phyloP scores from a whole-genome alignment of 2,329 filamentous ascomycete species.

The Exophiala bonariae region DNA sequence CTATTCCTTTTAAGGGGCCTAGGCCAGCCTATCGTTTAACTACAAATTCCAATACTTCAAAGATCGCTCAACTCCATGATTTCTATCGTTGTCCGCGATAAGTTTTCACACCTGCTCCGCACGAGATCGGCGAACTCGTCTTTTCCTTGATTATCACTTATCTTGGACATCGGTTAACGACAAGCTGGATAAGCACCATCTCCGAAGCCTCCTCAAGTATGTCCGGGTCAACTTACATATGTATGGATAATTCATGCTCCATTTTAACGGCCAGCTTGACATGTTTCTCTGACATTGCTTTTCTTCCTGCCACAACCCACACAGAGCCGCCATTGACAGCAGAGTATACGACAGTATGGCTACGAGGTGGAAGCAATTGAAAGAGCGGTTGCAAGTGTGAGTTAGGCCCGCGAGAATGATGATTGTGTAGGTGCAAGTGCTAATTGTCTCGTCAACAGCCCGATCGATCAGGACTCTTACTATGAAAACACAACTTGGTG shows the following conservation, averaged over 20 bases:
- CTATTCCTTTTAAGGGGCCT: too few species aligned
- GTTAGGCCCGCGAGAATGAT: background rate
- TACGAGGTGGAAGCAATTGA: constrained; percentile 13
- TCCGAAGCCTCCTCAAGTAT: constrained; percentile 2
- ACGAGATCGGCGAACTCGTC: too few species aligned
- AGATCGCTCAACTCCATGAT: too few species aligned
- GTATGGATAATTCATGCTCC: constrained; percentile 7
- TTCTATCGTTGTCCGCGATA: too few species aligned
- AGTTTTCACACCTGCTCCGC: too few species aligned
- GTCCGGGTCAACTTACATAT: background rate
- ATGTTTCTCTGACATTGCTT: constrained; percentile 7
- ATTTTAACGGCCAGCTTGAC: constrained; percentile 2
- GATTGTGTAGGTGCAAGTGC: too few species aligned
- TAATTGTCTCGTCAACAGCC: too few species aligned
- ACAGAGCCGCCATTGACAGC: background rate
- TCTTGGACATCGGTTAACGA: background rate
- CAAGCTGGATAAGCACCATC: constrained; percentile 15
- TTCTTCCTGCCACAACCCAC: background rate
- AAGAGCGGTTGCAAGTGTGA: constrained; percentile 16
- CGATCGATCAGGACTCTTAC: constrained; percentile 26
- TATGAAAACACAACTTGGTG: constrained; percentile 31
- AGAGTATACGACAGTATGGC: too few species aligned
- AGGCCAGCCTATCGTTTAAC: too few species aligned
- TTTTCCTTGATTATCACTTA: too few species aligned
- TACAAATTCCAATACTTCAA: too few species aligned